Conservation (phyloP, 192 early-diverging fungal species). For the Entomortierella chlamydospora region DNA sequence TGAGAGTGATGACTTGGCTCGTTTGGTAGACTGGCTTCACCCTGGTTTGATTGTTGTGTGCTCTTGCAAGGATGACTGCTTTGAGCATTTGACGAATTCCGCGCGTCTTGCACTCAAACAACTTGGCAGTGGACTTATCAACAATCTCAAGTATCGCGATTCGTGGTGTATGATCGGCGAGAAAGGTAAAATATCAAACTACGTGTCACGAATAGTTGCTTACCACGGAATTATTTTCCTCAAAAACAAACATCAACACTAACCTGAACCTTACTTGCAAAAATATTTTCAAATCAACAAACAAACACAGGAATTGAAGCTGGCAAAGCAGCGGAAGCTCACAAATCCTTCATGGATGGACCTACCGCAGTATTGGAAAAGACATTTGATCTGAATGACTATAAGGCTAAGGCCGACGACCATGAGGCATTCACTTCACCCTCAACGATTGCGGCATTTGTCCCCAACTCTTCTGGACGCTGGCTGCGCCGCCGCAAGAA, state of each 20-base stretch:
- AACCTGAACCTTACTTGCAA: not conserved
- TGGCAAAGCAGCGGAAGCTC: constrained; percentile 66
- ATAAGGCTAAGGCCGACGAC: constrained; percentile 57
- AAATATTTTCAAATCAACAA: too few species aligned
- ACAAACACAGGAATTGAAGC: constrained; percentile 33
- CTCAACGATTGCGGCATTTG: constrained; percentile 58
- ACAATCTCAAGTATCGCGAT: constrained; percentile 76
- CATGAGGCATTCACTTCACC: constrained; percentile 25
- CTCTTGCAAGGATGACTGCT: constrained; percentile 75
- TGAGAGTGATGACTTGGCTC: constrained; percentile 74
- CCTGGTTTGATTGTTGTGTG: constrained; percentile 75
- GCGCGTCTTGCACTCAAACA: constrained; percentile 69
- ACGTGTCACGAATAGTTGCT: too few species aligned
- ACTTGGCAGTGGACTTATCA: constrained; percentile 70
- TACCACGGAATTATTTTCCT: too few species aligned
- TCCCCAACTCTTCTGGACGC: constrained; percentile 64
- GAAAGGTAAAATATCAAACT: constrained; percentile 61
- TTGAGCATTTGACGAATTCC: constrained; percentile 71
- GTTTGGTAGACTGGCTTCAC: constrained; percentile 73
- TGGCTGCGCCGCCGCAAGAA: constrained; percentile 86
- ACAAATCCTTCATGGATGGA: constrained; percentile 61
- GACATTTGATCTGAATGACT: constrained; percentile 58
- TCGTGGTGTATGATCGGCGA: constrained; percentile 87
- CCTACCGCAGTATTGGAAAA: constrained; percentile 71
- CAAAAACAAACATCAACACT: not conserved